Conservation (phyloP, 805 yeast species). For the Ogataea methanolica region DNA sequence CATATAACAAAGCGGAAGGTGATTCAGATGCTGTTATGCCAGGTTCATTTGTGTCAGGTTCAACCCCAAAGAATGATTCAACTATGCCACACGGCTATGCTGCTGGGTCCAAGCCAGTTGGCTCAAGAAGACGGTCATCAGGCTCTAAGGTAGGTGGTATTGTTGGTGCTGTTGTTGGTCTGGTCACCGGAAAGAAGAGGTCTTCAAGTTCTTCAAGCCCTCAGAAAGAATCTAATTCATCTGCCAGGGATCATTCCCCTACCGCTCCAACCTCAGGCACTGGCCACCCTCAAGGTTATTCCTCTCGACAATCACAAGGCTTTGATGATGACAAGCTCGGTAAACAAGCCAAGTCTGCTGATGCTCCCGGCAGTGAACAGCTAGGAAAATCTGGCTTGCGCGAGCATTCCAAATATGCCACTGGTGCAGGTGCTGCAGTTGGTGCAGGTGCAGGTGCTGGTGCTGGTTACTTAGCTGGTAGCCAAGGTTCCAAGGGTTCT, state of each 20-base stretch:
- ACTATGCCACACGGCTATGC: no score
- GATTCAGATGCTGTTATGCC: no score
- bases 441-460: conserved; percentile 16
- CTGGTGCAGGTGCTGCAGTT: conserved; percentile 8
- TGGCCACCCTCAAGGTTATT: background rate
- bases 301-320: conserved; percentile 1
- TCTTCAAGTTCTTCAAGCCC: background rate
- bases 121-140: no score
- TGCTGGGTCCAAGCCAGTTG: no score
- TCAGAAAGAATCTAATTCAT: background rate
- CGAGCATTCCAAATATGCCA: conserved; percentile 9
- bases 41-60: no score
- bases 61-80: no score
- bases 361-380: conserved; percentile 7
- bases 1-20: no score
- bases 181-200: background rate
- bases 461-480: conserved; percentile 5
- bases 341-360: conserved; percentile 5
- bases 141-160: background rate
- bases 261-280: no score
- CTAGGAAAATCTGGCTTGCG: conserved; percentile 9
- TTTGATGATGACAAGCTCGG: conserved; percentile 6
- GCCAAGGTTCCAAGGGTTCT: background rate
- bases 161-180: conserved; percentile 1
- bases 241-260: background rate